These are phyloP conservation scores for Cladosporium cucumerinum DNA, from an alignment of 2,329 filamentous ascomycete species.

Conservation along the genomic window DNA sequence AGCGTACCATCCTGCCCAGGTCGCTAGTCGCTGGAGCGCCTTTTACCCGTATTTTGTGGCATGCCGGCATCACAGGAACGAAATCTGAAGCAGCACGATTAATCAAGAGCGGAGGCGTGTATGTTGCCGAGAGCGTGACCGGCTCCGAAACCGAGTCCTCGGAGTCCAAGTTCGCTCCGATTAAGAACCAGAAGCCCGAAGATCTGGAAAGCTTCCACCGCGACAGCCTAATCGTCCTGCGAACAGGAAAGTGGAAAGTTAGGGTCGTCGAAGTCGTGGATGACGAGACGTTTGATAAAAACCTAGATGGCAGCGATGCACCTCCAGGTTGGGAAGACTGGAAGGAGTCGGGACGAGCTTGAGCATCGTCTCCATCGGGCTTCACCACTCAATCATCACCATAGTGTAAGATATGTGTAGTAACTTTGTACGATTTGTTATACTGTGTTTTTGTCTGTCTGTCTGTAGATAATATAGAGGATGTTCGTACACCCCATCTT, in stretches of 20 bases:
- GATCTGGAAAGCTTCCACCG: slow-evolving; percentile 60
- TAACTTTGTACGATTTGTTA: background rate
- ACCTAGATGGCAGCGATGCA: background rate
- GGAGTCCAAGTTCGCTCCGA: slow-evolving; percentile 56
- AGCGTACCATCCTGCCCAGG: slow-evolving; percentile 27
- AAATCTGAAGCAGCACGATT: slow-evolving; percentile 32
- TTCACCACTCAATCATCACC: background rate
- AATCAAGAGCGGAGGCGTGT: slow-evolving; percentile 33
- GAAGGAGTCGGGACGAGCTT: background rate
- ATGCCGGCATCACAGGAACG: slow-evolving; percentile 31
- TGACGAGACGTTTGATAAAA: background rate
- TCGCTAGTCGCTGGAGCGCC: slow-evolving; percentile 28
- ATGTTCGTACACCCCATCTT: background rate
- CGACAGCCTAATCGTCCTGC: slow-evolving; percentile 52
- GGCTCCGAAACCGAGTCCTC: slow-evolving; percentile 23
- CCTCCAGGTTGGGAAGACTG: slow-evolving; percentile 9
- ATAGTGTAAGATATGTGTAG: background rate
- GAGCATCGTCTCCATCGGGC: background rate
- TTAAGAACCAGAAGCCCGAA: slow-evolving; percentile 59
- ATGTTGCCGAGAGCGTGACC: slow-evolving; percentile 26
- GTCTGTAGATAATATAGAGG: background rate
- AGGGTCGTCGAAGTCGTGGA: slow-evolving; percentile 54
- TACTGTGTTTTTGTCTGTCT: background rate
- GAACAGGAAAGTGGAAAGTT: slow-evolving; percentile 59
- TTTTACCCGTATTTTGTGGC: slow-evolving; percentile 31